phyloP scores from a whole-genome alignment of 129 eudicot species.

The Centella asiatica region DNA sequence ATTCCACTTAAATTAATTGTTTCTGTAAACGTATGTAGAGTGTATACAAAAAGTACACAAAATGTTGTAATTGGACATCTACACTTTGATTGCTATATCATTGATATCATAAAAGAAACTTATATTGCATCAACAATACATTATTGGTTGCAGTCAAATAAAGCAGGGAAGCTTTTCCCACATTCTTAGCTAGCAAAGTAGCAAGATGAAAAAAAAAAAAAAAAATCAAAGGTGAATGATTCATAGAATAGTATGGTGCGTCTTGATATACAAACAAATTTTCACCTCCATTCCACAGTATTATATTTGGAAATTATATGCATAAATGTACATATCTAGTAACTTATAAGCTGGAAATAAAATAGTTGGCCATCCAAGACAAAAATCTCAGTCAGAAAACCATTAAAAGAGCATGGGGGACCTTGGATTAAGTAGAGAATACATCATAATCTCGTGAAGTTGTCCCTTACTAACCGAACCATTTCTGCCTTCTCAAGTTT shows the following conservation, averaged over 20 bases:
- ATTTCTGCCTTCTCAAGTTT: background rate
- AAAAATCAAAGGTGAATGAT: background rate
- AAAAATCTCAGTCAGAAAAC: slow-evolving; percentile 18
- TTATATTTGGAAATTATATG: background rate
- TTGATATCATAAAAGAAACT: too few relatives aligned
- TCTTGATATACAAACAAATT: background rate
- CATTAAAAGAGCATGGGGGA: slow-evolving; percentile 9
- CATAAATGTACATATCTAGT: background rate
- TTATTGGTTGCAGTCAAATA: too few relatives aligned
- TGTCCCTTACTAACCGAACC: slow-evolving; percentile 26
- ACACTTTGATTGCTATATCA: too few relatives aligned
- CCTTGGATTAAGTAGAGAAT: slow-evolving; percentile 10
- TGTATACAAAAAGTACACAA: too few relatives aligned
- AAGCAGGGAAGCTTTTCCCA: too few relatives aligned
- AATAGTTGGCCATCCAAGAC: background rate
- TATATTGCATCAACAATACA: too few relatives aligned
- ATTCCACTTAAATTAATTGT: too few relatives aligned
- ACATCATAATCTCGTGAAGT: background rate
- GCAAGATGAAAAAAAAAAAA: too few relatives aligned
- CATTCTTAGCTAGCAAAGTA: too few relatives aligned
- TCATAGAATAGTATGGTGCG: background rate
- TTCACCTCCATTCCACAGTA: background rate
- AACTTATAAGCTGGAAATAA: slow-evolving; percentile 6
- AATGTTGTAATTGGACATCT: too few relatives aligned
- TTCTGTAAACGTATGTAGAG: too few relatives aligned